These are phyloP conservation scores for Teratosphaeria viscida DNA, from an alignment of 2,329 filamentous ascomycete species.

Conservation along the genomic window DNA sequence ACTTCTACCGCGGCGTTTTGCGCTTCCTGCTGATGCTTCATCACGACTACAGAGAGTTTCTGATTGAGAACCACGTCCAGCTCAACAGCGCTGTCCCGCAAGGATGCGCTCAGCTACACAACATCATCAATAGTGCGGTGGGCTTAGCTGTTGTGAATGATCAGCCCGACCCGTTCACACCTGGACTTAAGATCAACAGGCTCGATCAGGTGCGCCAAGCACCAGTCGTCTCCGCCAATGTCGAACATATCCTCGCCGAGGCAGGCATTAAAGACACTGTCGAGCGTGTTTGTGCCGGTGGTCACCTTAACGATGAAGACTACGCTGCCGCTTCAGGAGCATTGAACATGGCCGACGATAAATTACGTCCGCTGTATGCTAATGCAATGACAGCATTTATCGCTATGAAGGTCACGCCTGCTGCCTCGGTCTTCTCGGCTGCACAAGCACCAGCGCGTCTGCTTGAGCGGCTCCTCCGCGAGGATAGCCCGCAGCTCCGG, in stretches of 20 bases:
- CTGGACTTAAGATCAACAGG: constrained; percentile 64
- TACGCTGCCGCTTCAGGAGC: constrained; percentile 67
- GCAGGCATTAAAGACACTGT: constrained; percentile 45
- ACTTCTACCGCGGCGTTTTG: constrained; percentile 73
- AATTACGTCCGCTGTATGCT: constrained; percentile 46
- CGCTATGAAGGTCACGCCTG: constrained; percentile 60
- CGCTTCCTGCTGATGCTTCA: constrained; percentile 78
- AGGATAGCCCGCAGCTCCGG: constrained; percentile 63
- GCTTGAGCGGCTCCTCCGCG: constrained; percentile 65
- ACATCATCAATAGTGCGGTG: constrained; percentile 74
- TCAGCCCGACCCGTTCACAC: constrained; percentile 61
- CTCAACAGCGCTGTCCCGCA: constrained; percentile 73
- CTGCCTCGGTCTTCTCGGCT: constrained; percentile 53
- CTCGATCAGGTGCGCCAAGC: constrained; percentile 62
- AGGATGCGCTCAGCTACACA: constrained; percentile 78
- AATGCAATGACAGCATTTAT: constrained; percentile 79
- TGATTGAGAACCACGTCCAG: constrained; percentile 75
- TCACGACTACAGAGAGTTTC: constrained; percentile 89
- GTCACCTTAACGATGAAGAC: constrained; percentile 55
- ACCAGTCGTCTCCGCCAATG: constrained; percentile 55
- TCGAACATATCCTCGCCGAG: constrained; percentile 39
- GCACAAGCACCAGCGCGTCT: constrained; percentile 59
- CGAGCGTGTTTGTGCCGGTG: constrained; percentile 36
- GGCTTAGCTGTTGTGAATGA: constrained; percentile 56
- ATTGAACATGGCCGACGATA: constrained; percentile 48